Percentiles rank a stretch among this genome's conserved stretches.
Evolutionary conservation across 179 eudicot genomes (phyloP).

Genomic region (Camellia oleifera): DNA sequence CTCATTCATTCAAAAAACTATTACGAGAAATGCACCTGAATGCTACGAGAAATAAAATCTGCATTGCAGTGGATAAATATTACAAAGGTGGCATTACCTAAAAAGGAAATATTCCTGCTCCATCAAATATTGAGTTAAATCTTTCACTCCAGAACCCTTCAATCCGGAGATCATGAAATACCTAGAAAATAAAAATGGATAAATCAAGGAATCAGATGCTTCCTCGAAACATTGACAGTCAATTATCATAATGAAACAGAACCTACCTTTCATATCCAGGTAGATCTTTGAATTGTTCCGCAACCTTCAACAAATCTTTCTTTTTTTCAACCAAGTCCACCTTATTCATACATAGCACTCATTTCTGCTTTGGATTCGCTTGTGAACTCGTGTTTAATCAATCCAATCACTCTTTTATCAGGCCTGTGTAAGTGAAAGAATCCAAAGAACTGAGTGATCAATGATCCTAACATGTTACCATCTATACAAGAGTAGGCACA

Average conservation of each 20-base stretch:
- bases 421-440: too few relatives aligned
- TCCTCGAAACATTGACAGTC: not conserved
- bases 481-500: too few relatives aligned
- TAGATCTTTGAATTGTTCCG: conserved; percentile 64
- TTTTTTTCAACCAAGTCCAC: conserved; percentile 89
- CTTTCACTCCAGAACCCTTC: conserved; percentile 92
- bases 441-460: not conserved
- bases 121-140: conserved; percentile 63
- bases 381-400: conserved; percentile 46
- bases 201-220: conserved; percentile 9
- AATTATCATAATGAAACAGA: conserved; percentile 8
- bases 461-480: not conserved
- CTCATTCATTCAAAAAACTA: not conserved
- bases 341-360: conserved; percentile 89
- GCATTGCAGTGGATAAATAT: not conserved
- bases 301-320: conserved; percentile 76
- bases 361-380: conserved; percentile 61
- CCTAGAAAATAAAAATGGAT: conserved; percentile 35
- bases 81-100: conserved; percentile 1
- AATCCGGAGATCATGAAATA: conserved; percentile 88
- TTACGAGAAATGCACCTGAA: not conserved
- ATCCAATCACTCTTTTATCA: too few relatives aligned
- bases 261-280: conserved; percentile 79
- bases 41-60: not conserved
- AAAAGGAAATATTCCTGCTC: conserved; percentile 60